Percentiles rank a stretch among this genome's conserved stretches.
phyloP scores from a whole-genome alignment of 2,329 filamentous ascomycete species.

The Byssochlamys sp. region DNA sequence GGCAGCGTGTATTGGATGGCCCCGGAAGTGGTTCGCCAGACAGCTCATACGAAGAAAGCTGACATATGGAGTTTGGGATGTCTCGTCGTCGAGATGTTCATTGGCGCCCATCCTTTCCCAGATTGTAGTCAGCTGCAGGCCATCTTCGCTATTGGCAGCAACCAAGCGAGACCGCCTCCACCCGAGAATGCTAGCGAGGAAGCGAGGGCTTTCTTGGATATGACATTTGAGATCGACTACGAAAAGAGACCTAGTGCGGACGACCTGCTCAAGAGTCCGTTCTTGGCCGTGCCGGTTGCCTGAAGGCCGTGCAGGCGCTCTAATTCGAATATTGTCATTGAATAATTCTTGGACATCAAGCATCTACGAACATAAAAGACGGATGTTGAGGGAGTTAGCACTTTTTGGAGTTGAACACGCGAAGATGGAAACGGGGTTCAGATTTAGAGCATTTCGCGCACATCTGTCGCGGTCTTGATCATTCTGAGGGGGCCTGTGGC shows the following conservation, averaged over 20 bases:
- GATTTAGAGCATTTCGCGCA: neutral
- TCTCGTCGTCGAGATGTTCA: slow-evolving; percentile 98
- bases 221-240: slow-evolving; percentile 93
- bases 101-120: slow-evolving; percentile 87
- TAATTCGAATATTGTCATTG: neutral
- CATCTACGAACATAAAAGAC: neutral
- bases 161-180: slow-evolving; percentile 75
- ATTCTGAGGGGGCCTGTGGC: neutral
- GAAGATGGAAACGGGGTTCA: neutral
- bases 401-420: neutral
- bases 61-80: slow-evolving; percentile 98
- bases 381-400: neutral
- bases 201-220: slow-evolving; percentile 69
- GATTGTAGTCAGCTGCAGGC: slow-evolving; percentile 95
- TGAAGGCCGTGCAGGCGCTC: neutral
- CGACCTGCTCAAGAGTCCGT: slow-evolving; percentile 73
- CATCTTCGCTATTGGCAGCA: slow-evolving; percentile 94
- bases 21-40: slow-evolving; percentile 94
- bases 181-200: slow-evolving; percentile 79
- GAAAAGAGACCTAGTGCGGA: slow-evolving; percentile 85
- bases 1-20: slow-evolving; percentile 99
- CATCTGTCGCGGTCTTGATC: neutral
- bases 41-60: slow-evolving; percentile 92
- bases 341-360: neutral
- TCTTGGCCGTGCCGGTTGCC: slow-evolving; percentile 61